Conservation (phyloP, 2,329 filamentous ascomycete genomes). For the Pseudocercospora fuligena region DNA sequence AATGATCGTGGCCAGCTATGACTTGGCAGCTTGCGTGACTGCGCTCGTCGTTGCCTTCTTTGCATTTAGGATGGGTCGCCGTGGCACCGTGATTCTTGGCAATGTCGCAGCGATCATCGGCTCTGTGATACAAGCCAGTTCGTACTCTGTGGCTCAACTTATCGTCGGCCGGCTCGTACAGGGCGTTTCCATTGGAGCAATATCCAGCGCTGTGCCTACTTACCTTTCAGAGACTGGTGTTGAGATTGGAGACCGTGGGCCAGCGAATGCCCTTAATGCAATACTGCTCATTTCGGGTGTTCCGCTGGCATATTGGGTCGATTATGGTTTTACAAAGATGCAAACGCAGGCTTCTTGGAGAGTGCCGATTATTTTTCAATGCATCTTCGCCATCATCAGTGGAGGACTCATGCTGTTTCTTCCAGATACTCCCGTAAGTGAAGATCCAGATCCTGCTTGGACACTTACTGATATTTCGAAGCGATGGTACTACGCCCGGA, state of each 20-base stretch:
- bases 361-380: constrained; percentile 24
- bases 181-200: constrained; percentile 52
- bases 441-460: background rate
- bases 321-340: constrained; percentile 23
- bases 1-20: constrained; percentile 34
- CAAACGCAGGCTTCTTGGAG: constrained; percentile 19
- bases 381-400: constrained; percentile 25
- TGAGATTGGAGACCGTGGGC: constrained; percentile 24
- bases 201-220: constrained; percentile 43
- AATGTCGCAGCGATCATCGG: constrained; percentile 55
- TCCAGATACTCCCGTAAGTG: constrained; percentile 18
- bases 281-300: constrained; percentile 24
- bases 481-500: constrained; percentile 25
- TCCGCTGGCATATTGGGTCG: constrained; percentile 25
- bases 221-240: constrained; percentile 47
- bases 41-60: constrained; percentile 48
- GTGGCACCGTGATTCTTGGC: constrained; percentile 52
- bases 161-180: constrained; percentile 54
- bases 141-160: constrained; percentile 48
- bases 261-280: constrained; percentile 20
- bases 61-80: constrained; percentile 55
- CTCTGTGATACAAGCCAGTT: constrained; percentile 42
- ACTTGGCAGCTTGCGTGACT: constrained; percentile 51
- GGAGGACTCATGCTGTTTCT: constrained; percentile 32
- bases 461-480: background rate